Percentiles rank a stretch among this genome's conserved stretches.
Evolutionary conservation across 2,329 filamentous ascomycete species (phyloP).

Genomic region (Aureobasidium leucospermi): DNA sequence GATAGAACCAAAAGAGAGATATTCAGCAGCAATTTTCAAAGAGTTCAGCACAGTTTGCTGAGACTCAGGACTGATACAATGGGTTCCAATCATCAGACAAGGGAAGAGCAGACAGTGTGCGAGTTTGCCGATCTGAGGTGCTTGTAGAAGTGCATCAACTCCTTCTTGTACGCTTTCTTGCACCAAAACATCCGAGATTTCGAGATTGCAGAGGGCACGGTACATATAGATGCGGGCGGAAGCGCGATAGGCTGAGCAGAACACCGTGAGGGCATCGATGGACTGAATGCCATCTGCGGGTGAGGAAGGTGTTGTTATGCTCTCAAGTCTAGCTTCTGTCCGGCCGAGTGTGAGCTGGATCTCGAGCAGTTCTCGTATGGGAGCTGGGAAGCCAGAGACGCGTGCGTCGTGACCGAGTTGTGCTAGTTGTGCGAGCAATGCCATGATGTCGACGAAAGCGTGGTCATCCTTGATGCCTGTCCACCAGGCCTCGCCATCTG

Average conservation of each 20-base stretch:
- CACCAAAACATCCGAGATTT: background rate
- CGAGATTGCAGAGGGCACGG: background rate
- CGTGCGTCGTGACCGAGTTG: background rate
- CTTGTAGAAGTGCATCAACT: background rate
- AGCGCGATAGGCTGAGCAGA: background rate
- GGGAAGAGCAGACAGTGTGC: constrained; percentile 1
- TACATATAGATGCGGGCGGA: constrained; percentile 4
- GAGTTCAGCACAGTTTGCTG: background rate
- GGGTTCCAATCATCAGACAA: background rate
- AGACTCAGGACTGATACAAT: background rate
- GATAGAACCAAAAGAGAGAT: background rate
- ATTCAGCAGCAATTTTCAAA: background rate
- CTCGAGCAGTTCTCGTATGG: background rate
- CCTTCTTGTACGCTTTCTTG: constrained; percentile 7
- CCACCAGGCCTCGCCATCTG: background rate
- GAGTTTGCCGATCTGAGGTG: background rate
- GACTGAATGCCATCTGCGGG: background rate
- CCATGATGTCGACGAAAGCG: constrained; percentile 2
- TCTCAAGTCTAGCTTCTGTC: background rate
- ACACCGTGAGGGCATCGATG: background rate
- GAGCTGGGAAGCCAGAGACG: background rate
- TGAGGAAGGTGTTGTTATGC: background rate
- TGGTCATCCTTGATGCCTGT: background rate
- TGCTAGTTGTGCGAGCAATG: background rate
- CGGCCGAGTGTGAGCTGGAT: background rate